phyloP scores from a whole-genome alignment of 441 rosid genomes.

The Jatropha multifida region DNA sequence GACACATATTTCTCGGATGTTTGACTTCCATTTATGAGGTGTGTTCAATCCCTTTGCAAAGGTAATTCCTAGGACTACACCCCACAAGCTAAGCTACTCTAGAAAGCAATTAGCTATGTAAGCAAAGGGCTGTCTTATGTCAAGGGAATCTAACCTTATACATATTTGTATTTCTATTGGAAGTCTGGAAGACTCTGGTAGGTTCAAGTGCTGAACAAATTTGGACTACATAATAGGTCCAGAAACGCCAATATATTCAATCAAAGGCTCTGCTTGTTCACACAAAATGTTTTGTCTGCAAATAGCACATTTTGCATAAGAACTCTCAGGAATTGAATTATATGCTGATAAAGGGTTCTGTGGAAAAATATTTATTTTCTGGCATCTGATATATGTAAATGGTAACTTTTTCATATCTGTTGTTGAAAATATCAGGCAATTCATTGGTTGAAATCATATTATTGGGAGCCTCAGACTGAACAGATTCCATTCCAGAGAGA shows the following conservation, averaged over 20 bases:
- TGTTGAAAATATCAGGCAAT: slow-evolving; percentile 62
- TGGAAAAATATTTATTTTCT: not conserved
- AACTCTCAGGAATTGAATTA: not conserved
- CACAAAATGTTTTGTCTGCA: not conserved
- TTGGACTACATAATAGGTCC: not conserved
- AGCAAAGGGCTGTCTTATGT: no score
- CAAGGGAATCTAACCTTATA: not conserved
- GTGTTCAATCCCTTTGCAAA: no score
- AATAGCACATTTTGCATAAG: not conserved
- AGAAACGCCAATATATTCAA: not conserved
- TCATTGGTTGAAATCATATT: slow-evolving; percentile 77
- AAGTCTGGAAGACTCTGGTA: not conserved
- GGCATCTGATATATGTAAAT: not conserved
- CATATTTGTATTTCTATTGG: not conserved
- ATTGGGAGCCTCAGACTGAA: slow-evolving; percentile 81
- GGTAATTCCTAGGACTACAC: no score
- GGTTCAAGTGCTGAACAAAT: not conserved
- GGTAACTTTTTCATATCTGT: slow-evolving; percentile 1
- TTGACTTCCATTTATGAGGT: no score
- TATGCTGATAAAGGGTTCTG: not conserved
- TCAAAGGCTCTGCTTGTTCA: not conserved
- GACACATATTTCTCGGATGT: no score
- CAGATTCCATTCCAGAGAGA: slow-evolving; percentile 55
- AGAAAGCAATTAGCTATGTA: no score
- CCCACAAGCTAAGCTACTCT: no score